Evolutionary conservation across 129 eudicot genomes (phyloP), one percentile per base, ranked within the genome.

Genomic region (Cynara cardunculus): DNA sequence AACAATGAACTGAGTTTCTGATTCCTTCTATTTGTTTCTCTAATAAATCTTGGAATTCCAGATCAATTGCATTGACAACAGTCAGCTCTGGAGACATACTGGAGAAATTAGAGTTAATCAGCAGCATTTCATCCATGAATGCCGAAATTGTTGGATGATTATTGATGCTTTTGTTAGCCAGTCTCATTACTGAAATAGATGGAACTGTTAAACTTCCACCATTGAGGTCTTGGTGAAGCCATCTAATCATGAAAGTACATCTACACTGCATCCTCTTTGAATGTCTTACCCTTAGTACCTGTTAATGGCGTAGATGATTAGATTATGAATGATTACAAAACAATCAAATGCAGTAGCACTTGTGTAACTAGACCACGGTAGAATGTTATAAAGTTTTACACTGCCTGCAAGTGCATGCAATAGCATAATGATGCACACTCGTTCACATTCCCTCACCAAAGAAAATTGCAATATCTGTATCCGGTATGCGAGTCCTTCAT

Each of bases 11-110:
- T 25, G 89, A 84, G 81, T 82, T 74, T 65, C 61, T 88, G 69
- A 89, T 89, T 46, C 82, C 89, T 76, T 87, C 88, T 76, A 86
- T 91, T 80, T 91, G 93, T 67, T 84, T 87, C 77, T 86, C 93
- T 75, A 91, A 82, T 71, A 84, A 74, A 73, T 71, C 75, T 73
- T 82, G 86, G 62, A 90, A 73, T 87, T 91, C 87, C 80, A 83
- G 71, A 69, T 87, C 96, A 28, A 85, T 78, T 65, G 81, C 86
- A 25, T 77, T 78, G 59, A 30, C 85, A 67, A 44, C 59, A 21
- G 72, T 65, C 62, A 81, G 53, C 1, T 74, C 25, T 53, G 88
- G 86, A 44, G 83, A 78, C 69, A 37, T 31, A 61, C 64, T 31
- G 18, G 84, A 44, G 70, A 74, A 80, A 77, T 66, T 77, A 31